Percentiles rank a stretch among this genome's conserved stretches.
Conservation (phyloP, 2,329 filamentous ascomycete species). For the Cercospora zeina region DNA sequence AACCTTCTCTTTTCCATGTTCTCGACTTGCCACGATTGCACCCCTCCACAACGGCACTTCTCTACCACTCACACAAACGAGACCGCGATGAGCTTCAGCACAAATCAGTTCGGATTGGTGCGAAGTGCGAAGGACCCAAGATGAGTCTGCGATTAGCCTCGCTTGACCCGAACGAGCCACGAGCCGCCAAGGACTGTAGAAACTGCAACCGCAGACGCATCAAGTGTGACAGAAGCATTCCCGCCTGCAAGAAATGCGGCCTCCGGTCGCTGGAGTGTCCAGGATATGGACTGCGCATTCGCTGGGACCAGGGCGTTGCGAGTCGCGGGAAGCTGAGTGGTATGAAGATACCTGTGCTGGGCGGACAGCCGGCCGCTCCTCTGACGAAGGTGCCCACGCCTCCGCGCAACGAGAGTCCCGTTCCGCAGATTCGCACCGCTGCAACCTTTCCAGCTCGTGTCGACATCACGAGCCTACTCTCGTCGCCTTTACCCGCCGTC, state of each 20-base stretch:
- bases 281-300: conserved; percentile 20
- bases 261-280: conserved; percentile 18
- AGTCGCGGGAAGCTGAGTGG: conserved; percentile 16
- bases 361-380: conserved; percentile 9
- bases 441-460: conserved; percentile 5
- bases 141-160: conserved; percentile 21
- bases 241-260: conserved; percentile 20
- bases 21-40: neutral
- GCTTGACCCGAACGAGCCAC: conserved; percentile 20
- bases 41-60: neutral
- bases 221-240: conserved; percentile 19
- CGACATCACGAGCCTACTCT: conserved; percentile 11
- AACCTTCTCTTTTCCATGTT: conserved; percentile 6
- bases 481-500: neutral
- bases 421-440: neutral
- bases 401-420: neutral
- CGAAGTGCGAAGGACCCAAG: conserved; percentile 8
- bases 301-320: conserved; percentile 21
- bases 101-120: neutral
- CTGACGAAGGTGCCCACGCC: conserved; percentile 4
- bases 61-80: neutral
- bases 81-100: conserved; percentile 7
- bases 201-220: conserved; percentile 20
- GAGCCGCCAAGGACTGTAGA: conserved; percentile 21
- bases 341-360: conserved; percentile 18